Conservation (phyloP, 495 filamentous ascomycete species). For the Neurospora sp. region DNA sequence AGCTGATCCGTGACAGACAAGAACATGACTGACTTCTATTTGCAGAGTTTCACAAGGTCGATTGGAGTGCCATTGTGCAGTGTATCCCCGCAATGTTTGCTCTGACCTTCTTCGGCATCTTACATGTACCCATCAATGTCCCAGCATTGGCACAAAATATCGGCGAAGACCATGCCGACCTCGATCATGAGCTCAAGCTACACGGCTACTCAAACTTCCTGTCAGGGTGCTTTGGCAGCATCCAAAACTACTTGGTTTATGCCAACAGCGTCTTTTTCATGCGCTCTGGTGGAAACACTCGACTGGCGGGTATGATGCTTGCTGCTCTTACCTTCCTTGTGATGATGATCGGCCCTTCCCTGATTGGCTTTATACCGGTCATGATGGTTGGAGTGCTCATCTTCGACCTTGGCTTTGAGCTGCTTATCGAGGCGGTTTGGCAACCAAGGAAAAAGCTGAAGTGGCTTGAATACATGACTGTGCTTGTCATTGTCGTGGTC, state of each 20-base stretch:
- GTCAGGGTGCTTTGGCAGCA: constrained; percentile 76
- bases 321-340: constrained; percentile 70
- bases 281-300: constrained; percentile 74
- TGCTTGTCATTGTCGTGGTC: constrained; percentile 82
- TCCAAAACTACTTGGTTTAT: constrained; percentile 97
- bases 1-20: background rate
- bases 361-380: constrained; percentile 89
- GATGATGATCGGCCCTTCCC: constrained; percentile 70
- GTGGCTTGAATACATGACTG: constrained; percentile 79
- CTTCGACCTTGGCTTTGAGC: constrained; percentile 84
- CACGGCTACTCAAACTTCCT: constrained; percentile 90
- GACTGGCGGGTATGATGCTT: constrained; percentile 77
- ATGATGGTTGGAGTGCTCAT: constrained; percentile 95
- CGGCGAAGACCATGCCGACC: constrained; percentile 80
- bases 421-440: constrained; percentile 78
- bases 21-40: constrained; percentile 15
- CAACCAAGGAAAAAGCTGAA: constrained; percentile 81
- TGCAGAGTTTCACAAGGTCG: constrained; percentile 59
- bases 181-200: constrained; percentile 84
- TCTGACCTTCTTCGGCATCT: constrained; percentile 90
- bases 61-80: constrained; percentile 70
- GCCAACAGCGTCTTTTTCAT: constrained; percentile 96
- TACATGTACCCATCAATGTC: constrained; percentile 97
- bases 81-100: constrained; percentile 94
- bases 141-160: constrained; percentile 81